phyloP scores from a whole-genome alignment of 768 basidiomycete species.

The Infundibulicybe gibba region DNA sequence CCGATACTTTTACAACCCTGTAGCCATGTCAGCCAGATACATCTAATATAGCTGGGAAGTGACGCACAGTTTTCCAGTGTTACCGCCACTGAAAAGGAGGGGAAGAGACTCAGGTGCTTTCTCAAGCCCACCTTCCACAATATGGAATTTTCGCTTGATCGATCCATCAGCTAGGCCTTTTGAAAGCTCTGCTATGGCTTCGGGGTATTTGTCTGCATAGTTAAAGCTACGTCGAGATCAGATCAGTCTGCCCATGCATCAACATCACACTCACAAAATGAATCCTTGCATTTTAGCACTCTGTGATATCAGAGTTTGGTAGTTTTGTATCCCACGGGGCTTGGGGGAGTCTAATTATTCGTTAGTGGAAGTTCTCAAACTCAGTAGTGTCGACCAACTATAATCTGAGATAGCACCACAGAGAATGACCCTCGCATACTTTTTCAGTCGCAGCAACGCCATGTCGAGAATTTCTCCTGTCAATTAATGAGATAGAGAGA shows the following conservation, averaged over 20 bases:
- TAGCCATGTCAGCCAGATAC: constrained; percentile 12
- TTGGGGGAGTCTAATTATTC: constrained; percentile 43
- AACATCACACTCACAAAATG: constrained; percentile 53
- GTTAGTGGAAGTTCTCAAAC: neutral
- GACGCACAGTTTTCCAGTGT: constrained; percentile 71
- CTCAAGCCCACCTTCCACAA: constrained; percentile 69
- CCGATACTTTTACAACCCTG: constrained; percentile 2
- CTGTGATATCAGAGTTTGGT: constrained; percentile 67
- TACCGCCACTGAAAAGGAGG: constrained; percentile 71
- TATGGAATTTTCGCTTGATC: constrained; percentile 78
- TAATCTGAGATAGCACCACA: constrained; percentile 93
- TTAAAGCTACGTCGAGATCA: constrained; percentile 53
- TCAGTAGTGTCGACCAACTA: constrained; percentile 38
- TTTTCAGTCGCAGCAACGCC: constrained; percentile 69
- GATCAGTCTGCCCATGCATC: neutral
- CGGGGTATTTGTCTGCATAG: constrained; percentile 57
- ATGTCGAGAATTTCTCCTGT: constrained; percentile 79
- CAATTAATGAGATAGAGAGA: constrained; percentile 11
- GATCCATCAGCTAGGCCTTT: constrained; percentile 60
- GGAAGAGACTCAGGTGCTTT: constrained; percentile 68
- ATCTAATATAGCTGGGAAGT: neutral
- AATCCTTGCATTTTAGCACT: constrained; percentile 84
- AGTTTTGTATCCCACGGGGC: constrained; percentile 66
- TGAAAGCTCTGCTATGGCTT: constrained; percentile 54
- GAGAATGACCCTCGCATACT: constrained; percentile 71